These are phyloP conservation scores for Ascochyta lentis DNA, from an alignment of 2,329 filamentous ascomycete species.

Conservation along the genomic window DNA sequence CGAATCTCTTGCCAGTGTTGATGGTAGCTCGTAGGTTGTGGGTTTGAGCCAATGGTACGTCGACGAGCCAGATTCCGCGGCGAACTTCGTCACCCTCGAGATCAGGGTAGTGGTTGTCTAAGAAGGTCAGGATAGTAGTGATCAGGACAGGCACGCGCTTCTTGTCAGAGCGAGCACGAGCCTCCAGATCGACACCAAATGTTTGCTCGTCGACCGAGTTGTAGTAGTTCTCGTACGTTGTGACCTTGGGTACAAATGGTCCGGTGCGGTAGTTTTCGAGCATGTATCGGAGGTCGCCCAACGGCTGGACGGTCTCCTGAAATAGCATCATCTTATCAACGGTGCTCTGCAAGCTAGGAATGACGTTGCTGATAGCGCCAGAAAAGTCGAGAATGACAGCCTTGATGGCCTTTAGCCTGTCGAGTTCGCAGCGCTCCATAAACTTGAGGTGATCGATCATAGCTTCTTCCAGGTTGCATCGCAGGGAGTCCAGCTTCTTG, in stretches of 20 bases:
- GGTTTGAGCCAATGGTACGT: constrained; percentile 83
- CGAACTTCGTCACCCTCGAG: constrained; percentile 95
- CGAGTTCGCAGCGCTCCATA: constrained; percentile 95
- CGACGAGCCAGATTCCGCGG: constrained; percentile 90
- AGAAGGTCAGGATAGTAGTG: constrained; percentile 90
- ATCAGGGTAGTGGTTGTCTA: constrained; percentile 96
- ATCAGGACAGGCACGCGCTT: constrained; percentile 94
- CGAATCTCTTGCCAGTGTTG: constrained; percentile 84
- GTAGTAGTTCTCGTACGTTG: constrained; percentile 98
- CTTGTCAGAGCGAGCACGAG: constrained; percentile 87
- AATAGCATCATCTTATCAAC: constrained; percentile 99
- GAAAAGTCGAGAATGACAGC: constrained; percentile 97
- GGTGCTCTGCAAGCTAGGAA: constrained; percentile 91
- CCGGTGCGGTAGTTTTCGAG: constrained; percentile 97
- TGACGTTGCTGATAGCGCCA: constrained; percentile 95
- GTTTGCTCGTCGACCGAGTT: constrained; percentile 97
- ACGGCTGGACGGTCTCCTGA: constrained; percentile 96
- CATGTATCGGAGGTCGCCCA: constrained; percentile 88
- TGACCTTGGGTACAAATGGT: constrained; percentile 86
- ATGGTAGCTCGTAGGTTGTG: constrained; percentile 83
- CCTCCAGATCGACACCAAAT: constrained; percentile 97
- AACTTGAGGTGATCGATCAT: constrained; percentile 93
- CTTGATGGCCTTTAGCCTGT: constrained; percentile 96
- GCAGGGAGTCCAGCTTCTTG: constrained; percentile 83
- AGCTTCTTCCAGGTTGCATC: constrained; percentile 93